Evolutionary conservation across 2,329 filamentous ascomycete species (phyloP), one percentile per base, ranked within the genome.

Genomic region (Cryphonectria nitschkei): DNA sequence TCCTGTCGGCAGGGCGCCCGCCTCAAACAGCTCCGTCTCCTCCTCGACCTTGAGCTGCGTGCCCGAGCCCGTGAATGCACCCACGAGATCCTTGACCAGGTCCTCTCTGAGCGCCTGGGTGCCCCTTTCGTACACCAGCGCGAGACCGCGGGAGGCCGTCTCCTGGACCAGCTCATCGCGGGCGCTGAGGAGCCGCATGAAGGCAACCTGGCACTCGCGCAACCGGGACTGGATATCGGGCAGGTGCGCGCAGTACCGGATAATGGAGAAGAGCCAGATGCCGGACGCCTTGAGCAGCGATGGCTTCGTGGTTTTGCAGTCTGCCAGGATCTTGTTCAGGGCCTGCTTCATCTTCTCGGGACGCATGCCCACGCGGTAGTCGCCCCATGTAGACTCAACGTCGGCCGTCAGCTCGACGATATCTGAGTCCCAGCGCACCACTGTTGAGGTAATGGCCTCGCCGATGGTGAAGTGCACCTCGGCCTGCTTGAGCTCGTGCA

Each of bases 161-260:
- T 99, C 96, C 80, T 99, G 96, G 0, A 98, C 94, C 11, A 98
- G 88, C 78, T 98, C 95, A 76, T 99, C 96, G 29, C 95, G 88
- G 70, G 97, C 94, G 22, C 91, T 92, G 16, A 99, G 86, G 41
- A 98, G 90, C 37, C 91, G 87, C 85, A 97, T 95, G 80, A 99
- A 99, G 0, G 94, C 92, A 50, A 87, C 88, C 79, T 99, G 96
- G 71, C 92, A 94, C 75, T 94, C 89, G 65, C 93, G 87, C 54
- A 99, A 84, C 16, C 90, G 88, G 5, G 84, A 83, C 77, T 97
- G 93, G 6, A 98, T 87, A 74, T 93, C 88, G 3, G 84, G 78
- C n/a, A 94, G 83, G 74, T 95, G 90, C 0, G 94, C 94, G 78
- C 94, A 97, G 79, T 96, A 94, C 77, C 98, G 94, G 11, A 98